Conservation (phyloP, 345 rosid genomes). For the Firmiana major region DNA sequence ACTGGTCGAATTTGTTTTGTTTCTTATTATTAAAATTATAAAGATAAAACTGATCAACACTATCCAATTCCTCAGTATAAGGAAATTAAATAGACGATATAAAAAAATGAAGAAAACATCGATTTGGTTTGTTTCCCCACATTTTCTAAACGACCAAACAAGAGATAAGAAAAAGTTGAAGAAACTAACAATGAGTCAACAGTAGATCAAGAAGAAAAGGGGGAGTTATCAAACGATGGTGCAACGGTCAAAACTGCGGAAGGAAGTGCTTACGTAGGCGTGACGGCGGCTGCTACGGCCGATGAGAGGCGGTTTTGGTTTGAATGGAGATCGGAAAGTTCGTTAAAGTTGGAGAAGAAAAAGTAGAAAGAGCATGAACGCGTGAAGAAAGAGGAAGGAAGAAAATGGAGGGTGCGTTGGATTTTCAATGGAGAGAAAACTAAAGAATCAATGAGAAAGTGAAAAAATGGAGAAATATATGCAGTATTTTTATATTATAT, state of each 20-base stretch:
- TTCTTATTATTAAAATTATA: neutral
- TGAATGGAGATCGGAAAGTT: neutral
- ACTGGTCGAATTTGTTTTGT: neutral
- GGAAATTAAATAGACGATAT: neutral
- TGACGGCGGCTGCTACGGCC: neutral
- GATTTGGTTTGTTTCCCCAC: neutral
- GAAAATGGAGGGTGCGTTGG: slow-evolving; percentile 3
- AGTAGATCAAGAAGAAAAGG: slow-evolving; percentile 8
- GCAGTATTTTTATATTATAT: neutral
- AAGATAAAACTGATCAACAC: neutral
- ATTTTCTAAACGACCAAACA: slow-evolving; percentile 22
- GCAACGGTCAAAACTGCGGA: neutral
- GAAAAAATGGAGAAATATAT: neutral
- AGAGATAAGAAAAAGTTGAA: neutral
- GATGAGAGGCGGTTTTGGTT: neutral
- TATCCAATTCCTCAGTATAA: neutral
- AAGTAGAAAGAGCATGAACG: neutral
- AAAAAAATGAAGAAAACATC: neutral
- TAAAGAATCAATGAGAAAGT: neutral
- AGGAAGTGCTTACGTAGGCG: neutral
- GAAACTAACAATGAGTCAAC: neutral
- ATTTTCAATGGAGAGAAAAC: neutral
- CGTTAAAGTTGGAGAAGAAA: neutral
- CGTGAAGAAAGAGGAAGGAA: neutral
- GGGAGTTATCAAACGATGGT: neutral